A percentile compares a stretch with the other conserved stretches of the same genome.
phyloP scores from a whole-genome alignment of 2,329 filamentous ascomycete genomes.

The Paecilomyces dactylethromorphus region DNA sequence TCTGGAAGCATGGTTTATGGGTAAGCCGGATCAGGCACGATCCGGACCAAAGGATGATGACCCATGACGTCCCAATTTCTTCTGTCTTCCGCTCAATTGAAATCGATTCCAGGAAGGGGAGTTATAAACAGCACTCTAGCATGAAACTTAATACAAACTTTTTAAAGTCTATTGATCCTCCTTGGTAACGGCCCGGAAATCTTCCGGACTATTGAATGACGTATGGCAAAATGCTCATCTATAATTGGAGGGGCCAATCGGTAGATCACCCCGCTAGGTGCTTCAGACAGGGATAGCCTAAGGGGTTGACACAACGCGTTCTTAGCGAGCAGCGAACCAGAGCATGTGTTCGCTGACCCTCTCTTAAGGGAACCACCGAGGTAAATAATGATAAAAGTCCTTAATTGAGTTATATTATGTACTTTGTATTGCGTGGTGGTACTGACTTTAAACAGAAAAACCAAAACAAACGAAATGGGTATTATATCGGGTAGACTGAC shows the following conservation, averaged over 20 bases:
- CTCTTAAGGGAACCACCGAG: not conserved
- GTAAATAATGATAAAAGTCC: not conserved
- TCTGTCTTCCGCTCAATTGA: not conserved
- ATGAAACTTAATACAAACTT: not conserved
- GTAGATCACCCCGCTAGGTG: not conserved
- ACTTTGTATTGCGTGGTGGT: not conserved
- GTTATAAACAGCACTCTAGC: not conserved
- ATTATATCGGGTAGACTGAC: not conserved
- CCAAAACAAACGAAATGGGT: not conserved
- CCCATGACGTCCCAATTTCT: not conserved
- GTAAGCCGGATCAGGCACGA: not conserved
- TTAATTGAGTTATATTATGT: not conserved
- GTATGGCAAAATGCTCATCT: not conserved
- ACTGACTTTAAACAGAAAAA: not conserved
- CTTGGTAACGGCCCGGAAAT: not conserved
- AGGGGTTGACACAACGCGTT: not conserved
- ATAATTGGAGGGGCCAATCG: not conserved
- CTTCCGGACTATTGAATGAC: not conserved
- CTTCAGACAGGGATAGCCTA: not conserved
- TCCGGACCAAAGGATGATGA: not conserved
- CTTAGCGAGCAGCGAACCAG: not conserved
- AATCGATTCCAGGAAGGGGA: not conserved
- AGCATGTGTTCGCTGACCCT: not conserved
- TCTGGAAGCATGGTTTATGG: not conserved
- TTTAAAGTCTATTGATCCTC: not conserved